Evolutionary conservation across 2,329 filamentous ascomycete species (phyloP).

Genomic region (Ophiosphaerella narmari): DNA sequence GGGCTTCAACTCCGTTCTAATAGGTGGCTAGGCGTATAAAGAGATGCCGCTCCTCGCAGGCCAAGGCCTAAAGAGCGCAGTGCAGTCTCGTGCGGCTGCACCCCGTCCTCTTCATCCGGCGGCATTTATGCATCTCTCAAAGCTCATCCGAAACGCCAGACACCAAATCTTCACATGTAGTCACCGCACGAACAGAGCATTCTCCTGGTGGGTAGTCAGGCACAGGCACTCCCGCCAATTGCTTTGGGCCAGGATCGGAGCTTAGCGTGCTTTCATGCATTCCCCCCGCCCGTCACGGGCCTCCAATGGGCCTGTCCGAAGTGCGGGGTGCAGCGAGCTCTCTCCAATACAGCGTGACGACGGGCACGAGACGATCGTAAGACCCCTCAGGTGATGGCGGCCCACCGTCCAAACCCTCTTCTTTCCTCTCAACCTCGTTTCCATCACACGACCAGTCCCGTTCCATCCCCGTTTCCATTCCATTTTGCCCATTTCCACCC

Average conservation of each 20-base stretch:
- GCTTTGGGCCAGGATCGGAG: conserved; percentile 13
- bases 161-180: too few species aligned
- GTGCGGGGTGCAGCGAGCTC: conserved; percentile 21
- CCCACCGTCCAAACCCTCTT: conserved; percentile 3
- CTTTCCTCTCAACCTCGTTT: conserved; percentile 8
- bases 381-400: conserved; percentile 22
- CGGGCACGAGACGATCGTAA: conserved; percentile 26
- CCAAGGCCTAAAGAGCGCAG: too few species aligned
- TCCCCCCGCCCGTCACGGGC: background rate
- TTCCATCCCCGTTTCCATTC: conserved; percentile 19
- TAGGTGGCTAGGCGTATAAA: too few species aligned
- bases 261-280: conserved; percentile 16
- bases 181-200: too few species aligned
- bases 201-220: too few species aligned
- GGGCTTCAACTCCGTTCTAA: too few species aligned
- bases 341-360: conserved; percentile 20
- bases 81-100: too few species aligned
- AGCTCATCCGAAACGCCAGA: too few species aligned
- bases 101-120: too few species aligned
- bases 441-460: conserved; percentile 23
- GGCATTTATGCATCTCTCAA: too few species aligned
- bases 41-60: too few species aligned
- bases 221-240: too few species aligned
- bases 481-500: conserved; percentile 8
- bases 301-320: background rate